Conservation (phyloP, 306 rosid genomes). For the Purshia tridentata region DNA sequence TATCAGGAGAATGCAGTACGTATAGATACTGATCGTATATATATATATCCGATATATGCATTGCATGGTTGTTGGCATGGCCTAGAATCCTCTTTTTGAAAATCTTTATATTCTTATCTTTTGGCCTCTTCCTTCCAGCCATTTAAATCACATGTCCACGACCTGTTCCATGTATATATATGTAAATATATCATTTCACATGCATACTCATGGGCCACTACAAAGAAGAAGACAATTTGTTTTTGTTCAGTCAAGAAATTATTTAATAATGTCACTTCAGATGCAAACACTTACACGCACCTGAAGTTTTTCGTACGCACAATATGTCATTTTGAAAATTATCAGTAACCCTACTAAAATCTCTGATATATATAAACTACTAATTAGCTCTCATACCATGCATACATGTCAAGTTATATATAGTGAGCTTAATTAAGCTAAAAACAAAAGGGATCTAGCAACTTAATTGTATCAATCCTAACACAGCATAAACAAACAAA, state of each 20-base stretch:
- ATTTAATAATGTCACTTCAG: too few relatives aligned
- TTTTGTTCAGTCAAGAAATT: too few relatives aligned
- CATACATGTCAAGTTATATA: background rate
- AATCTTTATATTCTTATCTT: background rate
- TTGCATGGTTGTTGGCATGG: slow-evolving; percentile 9
- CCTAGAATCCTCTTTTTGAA: background rate
- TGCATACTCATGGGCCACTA: background rate
- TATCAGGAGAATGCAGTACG: background rate
- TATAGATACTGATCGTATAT: too few relatives aligned
- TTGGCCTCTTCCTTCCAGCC: background rate
- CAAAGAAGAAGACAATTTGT: too few relatives aligned
- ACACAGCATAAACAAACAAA: background rate
- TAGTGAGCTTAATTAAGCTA: background rate
- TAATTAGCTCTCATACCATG: background rate
- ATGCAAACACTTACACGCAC: too few relatives aligned
- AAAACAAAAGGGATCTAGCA: background rate
- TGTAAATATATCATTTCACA: background rate
- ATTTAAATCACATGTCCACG: background rate
- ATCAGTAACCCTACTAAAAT: too few relatives aligned
- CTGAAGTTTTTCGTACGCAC: too few relatives aligned
- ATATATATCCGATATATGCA: too few relatives aligned
- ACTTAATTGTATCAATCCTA: background rate
- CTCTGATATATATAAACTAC: too few relatives aligned
- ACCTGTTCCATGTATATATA: background rate
- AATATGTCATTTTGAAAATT: too few relatives aligned